These are phyloP conservation scores for Chlorella sorokiniana DNA, from an alignment of 139 green algal species.

Conservation along the genomic window DNA sequence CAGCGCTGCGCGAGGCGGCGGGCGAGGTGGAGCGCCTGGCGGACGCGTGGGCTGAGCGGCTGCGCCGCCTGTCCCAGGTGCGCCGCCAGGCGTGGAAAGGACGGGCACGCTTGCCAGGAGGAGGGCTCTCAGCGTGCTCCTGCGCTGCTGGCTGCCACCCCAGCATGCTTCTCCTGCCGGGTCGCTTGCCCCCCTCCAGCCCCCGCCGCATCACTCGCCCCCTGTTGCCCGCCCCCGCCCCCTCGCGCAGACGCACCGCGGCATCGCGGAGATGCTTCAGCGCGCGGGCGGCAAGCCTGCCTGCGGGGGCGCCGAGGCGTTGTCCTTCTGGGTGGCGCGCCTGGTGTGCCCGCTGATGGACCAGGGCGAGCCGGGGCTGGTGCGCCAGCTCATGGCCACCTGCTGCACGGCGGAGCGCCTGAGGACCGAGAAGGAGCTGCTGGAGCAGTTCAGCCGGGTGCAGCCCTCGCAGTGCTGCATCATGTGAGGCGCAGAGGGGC, in stretches of 20 bases:
- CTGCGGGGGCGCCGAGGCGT: conserved; percentile 31
- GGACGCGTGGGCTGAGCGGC: conserved; percentile 38
- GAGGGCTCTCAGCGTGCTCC: not conserved
- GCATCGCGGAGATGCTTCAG: conserved; percentile 45
- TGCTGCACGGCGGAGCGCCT: not conserved
- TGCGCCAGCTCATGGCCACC: not conserved
- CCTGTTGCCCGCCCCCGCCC: not conserved
- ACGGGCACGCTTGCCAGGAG: not conserved
- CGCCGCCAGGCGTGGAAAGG: too few species aligned
- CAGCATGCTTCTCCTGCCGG: not conserved
- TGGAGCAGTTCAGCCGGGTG: not conserved
- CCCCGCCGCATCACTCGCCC: not conserved
- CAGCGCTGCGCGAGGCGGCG: conserved; percentile 14
- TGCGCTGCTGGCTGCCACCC: not conserved
- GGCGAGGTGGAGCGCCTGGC: conserved; percentile 34
- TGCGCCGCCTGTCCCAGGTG: conserved; percentile 36
- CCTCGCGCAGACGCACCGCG: not conserved
- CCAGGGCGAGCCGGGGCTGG: not conserved
- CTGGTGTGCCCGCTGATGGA: not conserved
- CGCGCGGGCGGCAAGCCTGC: conserved; percentile 47
- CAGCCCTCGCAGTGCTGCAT: not conserved
- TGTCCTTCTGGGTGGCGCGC: conserved; percentile 60
- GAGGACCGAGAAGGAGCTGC: not conserved
- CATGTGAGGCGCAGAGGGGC: too few species aligned
- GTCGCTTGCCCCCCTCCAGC: too few species aligned